Conservation (phyloP, 2,329 filamentous ascomycete species). For the Sarocladium oryzae region DNA sequence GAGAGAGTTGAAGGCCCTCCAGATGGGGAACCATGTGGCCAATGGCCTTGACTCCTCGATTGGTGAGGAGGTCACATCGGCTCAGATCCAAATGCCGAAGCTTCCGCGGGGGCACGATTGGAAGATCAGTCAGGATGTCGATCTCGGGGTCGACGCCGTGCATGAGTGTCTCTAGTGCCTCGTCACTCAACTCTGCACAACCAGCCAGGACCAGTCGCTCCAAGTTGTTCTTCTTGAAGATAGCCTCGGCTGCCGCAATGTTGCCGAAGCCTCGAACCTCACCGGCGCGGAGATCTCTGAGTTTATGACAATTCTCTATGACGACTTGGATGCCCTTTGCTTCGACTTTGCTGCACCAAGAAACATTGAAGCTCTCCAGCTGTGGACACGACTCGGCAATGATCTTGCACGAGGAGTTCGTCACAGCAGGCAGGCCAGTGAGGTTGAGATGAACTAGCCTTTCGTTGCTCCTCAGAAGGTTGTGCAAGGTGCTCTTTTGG, state of each 20-base stretch:
- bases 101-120: constrained; percentile 69
- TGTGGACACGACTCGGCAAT: constrained; percentile 74
- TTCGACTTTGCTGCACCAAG: constrained; percentile 86
- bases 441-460: constrained; percentile 80
- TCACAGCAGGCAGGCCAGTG: constrained; percentile 71
- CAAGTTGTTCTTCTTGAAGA: constrained; percentile 76
- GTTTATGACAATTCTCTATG: constrained; percentile 61
- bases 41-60: constrained; percentile 62
- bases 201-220: constrained; percentile 77
- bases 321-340: constrained; percentile 68
- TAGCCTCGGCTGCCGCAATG: constrained; percentile 59
- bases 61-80: constrained; percentile 68
- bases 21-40: constrained; percentile 70
- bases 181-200: constrained; percentile 71
- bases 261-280: constrained; percentile 78
- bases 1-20: constrained; percentile 76
- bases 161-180: constrained; percentile 65
- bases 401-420: constrained; percentile 79
- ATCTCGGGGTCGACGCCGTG: constrained; percentile 71
- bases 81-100: constrained; percentile 82
- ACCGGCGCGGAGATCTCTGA: constrained; percentile 75
- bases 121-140: constrained; percentile 70
- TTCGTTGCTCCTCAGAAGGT: constrained; percentile 66
- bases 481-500: constrained; percentile 69
- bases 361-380: constrained; percentile 81